Evolutionary conservation across 2,329 filamentous ascomycete species (phyloP).

Genomic region (Delphinella strobiligena): DNA sequence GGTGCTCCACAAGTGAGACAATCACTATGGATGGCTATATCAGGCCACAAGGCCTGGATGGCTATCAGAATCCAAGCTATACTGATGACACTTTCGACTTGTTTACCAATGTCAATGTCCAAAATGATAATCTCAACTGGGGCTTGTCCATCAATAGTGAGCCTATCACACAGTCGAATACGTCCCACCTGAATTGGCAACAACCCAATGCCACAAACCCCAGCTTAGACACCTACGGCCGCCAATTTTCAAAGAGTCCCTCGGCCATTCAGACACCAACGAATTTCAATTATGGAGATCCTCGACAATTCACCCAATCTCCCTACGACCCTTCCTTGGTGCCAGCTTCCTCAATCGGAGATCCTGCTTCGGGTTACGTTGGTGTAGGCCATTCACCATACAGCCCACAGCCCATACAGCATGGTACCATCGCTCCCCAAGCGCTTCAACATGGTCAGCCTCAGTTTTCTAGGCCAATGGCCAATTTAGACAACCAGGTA

Average conservation of each 20-base stretch:
- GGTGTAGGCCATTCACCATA: constrained; percentile 8
- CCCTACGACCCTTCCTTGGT: constrained; percentile 11
- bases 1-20: not conserved
- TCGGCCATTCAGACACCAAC: constrained; percentile 6
- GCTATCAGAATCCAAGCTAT: constrained; percentile 10
- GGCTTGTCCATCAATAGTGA: constrained; percentile 7
- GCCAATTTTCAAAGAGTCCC: constrained; percentile 13
- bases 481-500: constrained; percentile 1
- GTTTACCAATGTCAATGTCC: constrained; percentile 3
- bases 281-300: constrained; percentile 13
- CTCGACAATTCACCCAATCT: constrained; percentile 6
- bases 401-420: constrained; percentile 10
- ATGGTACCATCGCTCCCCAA: constrained; percentile 20
- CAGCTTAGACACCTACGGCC: constrained; percentile 12
- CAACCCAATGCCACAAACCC: constrained; percentile 7
- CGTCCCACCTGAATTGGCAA: constrained; percentile 11
- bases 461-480: constrained; percentile 1
- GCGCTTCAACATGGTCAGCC: constrained; percentile 15
- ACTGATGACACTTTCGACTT: constrained; percentile 11
- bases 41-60: not conserved
- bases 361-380: too few relatives aligned
- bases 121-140: constrained; percentile 9
- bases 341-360: not conserved
- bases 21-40: not conserved
- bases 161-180: constrained; percentile 8